These are phyloP conservation scores for Osmozyma mogii DNA, from an alignment of 805 yeast genomes.

Conservation along the genomic window DNA sequence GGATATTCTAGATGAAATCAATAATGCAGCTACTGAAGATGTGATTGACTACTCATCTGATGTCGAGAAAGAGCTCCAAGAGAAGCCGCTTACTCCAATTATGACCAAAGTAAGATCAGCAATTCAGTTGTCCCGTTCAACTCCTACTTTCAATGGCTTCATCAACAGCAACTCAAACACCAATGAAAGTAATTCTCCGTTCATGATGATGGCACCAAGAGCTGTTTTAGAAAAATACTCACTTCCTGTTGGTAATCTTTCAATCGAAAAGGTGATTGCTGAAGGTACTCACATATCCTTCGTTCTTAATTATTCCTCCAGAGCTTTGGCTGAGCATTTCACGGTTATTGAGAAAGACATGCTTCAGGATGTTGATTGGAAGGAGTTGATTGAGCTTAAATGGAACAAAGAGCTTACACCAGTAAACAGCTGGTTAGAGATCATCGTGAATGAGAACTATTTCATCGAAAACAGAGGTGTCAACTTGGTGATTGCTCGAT, in stretches of 20 bases:
- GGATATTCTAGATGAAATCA: slow-evolving; percentile 31
- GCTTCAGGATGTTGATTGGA: slow-evolving; percentile 84
- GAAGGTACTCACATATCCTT: slow-evolving; percentile 69
- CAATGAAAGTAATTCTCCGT: slow-evolving; percentile 8
- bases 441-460: slow-evolving; percentile 49
- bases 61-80: slow-evolving; percentile 13
- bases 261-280: slow-evolving; percentile 35
- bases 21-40: slow-evolving; percentile 34
- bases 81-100: slow-evolving; percentile 27
- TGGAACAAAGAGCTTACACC: slow-evolving; percentile 65
- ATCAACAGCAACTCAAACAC: slow-evolving; percentile 4
- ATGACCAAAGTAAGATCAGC: slow-evolving; percentile 7
- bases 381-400: slow-evolving; percentile 67
- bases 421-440: slow-evolving; percentile 76
- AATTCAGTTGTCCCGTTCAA: slow-evolving; percentile 6
- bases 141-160: slow-evolving; percentile 9
- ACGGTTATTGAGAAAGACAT: slow-evolving; percentile 84
- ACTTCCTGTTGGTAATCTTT: slow-evolving; percentile 20
- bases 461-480: slow-evolving; percentile 56
- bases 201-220: slow-evolving; percentile 24
- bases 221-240: slow-evolving; percentile 29
- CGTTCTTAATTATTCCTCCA: slow-evolving; percentile 63
- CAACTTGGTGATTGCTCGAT: slow-evolving; percentile 74
- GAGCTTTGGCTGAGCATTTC: slow-evolving; percentile 66
- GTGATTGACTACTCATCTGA: slow-evolving; percentile 18